phyloP scores from a whole-genome alignment of 805 yeast genomes.

The Yamadazyma tumulicola region DNA sequence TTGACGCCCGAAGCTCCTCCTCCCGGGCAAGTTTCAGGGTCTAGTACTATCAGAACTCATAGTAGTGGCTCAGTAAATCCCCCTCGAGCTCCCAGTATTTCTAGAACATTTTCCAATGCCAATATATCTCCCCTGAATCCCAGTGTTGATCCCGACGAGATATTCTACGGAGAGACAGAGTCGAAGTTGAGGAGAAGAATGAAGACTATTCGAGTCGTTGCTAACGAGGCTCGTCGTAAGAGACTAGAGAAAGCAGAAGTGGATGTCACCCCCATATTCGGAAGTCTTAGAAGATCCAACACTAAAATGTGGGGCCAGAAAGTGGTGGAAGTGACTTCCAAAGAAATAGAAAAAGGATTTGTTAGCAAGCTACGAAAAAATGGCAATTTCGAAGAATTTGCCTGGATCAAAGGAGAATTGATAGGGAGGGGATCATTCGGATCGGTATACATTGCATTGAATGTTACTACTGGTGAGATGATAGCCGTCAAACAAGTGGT shows the following conservation, averaged over 20 bases:
- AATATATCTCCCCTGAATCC: constrained; percentile 31
- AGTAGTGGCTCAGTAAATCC: not conserved
- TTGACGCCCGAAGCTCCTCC: not conserved
- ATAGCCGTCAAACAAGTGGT: constrained; percentile 96
- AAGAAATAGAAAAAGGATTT: constrained; percentile 57
- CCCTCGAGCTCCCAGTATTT: constrained; percentile 31
- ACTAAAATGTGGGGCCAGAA: constrained; percentile 98
- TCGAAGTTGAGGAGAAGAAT: constrained; percentile 56
- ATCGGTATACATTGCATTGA: constrained; percentile 83
- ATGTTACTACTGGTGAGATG: constrained; percentile 97
- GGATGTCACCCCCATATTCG: constrained; percentile 3
- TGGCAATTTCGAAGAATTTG: constrained; percentile 79
- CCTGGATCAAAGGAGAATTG: constrained; percentile 97
- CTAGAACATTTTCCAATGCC: constrained; percentile 43
- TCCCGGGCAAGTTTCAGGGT: not conserved
- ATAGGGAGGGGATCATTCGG: constrained; percentile 98
- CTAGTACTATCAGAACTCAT: not conserved
- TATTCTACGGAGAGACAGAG: constrained; percentile 33
- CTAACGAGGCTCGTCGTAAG: constrained; percentile 70
- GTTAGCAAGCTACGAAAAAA: constrained; percentile 60
- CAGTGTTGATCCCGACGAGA: constrained; percentile 26
- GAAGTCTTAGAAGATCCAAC: constrained; percentile 57
- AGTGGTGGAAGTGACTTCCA: constrained; percentile 84
- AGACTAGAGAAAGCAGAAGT: constrained; percentile 21
- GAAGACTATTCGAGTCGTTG: constrained; percentile 91